Evolutionary conservation across 2,329 filamentous ascomycete species (phyloP).

Genomic region (Plenodomus lindquistii): DNA sequence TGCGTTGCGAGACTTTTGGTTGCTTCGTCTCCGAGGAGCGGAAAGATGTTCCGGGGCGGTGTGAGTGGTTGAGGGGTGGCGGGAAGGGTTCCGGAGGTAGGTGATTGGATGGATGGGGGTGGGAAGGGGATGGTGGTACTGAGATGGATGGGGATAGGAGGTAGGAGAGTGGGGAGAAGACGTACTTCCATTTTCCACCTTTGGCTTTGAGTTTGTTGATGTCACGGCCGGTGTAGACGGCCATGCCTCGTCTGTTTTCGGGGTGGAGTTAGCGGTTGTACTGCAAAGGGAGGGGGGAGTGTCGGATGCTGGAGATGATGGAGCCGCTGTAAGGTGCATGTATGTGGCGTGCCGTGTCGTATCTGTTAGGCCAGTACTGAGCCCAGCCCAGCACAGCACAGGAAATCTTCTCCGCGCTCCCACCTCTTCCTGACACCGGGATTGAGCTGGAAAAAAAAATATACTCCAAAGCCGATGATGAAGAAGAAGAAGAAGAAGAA

Average conservation of each 20-base stretch:
- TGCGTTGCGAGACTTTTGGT: not conserved
- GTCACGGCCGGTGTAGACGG: slow-evolving; percentile 80
- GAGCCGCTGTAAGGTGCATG: too few species aligned
- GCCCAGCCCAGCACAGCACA: too few species aligned
- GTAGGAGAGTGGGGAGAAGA: slow-evolving; percentile 1
- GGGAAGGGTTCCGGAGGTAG: not conserved
- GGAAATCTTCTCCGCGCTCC: too few species aligned
- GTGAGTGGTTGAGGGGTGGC: not conserved
- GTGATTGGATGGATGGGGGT: not conserved
- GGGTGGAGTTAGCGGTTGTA: not conserved
- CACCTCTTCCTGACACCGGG: too few species aligned
- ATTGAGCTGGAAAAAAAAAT: too few species aligned
- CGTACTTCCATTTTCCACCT: slow-evolving; percentile 82
- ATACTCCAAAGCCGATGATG: too few species aligned
- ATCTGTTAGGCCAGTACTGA: too few species aligned
- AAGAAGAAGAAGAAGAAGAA: not conserved
- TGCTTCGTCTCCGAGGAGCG: not conserved
- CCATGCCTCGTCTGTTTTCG: slow-evolving; percentile 74
- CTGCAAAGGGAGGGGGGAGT: too few species aligned
- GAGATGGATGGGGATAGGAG: not conserved
- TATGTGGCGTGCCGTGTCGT: too few species aligned
- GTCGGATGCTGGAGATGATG: too few species aligned
- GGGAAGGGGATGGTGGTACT: not conserved
- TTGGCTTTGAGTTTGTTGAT: slow-evolving; percentile 78
- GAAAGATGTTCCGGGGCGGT: not conserved